These are phyloP conservation scores for Amphichorda felina DNA, from an alignment of 2,329 filamentous ascomycete genomes.

Conservation along the genomic window DNA sequence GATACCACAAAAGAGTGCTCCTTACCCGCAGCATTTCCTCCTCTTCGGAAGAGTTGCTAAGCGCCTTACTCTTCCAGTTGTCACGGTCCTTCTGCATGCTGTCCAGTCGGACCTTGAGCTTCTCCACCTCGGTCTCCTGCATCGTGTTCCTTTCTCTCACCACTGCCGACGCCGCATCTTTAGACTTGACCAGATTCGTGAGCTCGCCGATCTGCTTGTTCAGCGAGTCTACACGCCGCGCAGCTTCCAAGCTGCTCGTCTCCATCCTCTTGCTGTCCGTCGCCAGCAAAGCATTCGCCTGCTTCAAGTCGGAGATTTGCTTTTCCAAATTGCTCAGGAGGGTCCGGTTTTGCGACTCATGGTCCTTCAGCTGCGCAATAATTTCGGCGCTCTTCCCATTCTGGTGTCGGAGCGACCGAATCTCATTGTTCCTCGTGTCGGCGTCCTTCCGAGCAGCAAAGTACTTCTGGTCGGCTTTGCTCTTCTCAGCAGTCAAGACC, in stretches of 20 bases:
- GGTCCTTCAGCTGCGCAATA: slow-evolving; percentile 83
- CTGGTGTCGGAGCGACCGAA: slow-evolving; percentile 67
- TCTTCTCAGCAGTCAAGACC: slow-evolving; percentile 73
- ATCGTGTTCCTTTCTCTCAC: slow-evolving; percentile 46
- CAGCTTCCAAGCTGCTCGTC: slow-evolving; percentile 56
- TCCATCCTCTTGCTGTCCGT: slow-evolving; percentile 68
- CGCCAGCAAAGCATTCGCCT: slow-evolving; percentile 59
- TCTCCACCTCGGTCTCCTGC: slow-evolving; percentile 67
- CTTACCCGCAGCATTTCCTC: slow-evolving; percentile 79
- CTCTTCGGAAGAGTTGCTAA: slow-evolving; percentile 70
- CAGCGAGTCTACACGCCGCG: slow-evolving; percentile 57
- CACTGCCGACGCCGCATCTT: slow-evolving; percentile 49
- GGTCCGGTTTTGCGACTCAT: slow-evolving; percentile 65
- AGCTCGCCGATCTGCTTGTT: slow-evolving; percentile 69
- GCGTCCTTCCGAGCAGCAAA: slow-evolving; percentile 93
- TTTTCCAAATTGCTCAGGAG: slow-evolving; percentile 81
- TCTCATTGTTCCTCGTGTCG: slow-evolving; percentile 72
- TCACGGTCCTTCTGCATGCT: slow-evolving; percentile 75
- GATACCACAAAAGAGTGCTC: slow-evolving; percentile 11
- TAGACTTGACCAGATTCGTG: slow-evolving; percentile 59
- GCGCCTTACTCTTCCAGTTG: slow-evolving; percentile 70
- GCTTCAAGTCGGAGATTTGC: slow-evolving; percentile 72
- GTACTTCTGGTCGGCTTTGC: slow-evolving; percentile 95
- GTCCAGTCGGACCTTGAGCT: slow-evolving; percentile 64
- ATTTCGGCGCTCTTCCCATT: slow-evolving; percentile 89